Evolutionary conservation across 2,329 filamentous ascomycete species (phyloP).

Genomic region (Colletotrichum cereale): DNA sequence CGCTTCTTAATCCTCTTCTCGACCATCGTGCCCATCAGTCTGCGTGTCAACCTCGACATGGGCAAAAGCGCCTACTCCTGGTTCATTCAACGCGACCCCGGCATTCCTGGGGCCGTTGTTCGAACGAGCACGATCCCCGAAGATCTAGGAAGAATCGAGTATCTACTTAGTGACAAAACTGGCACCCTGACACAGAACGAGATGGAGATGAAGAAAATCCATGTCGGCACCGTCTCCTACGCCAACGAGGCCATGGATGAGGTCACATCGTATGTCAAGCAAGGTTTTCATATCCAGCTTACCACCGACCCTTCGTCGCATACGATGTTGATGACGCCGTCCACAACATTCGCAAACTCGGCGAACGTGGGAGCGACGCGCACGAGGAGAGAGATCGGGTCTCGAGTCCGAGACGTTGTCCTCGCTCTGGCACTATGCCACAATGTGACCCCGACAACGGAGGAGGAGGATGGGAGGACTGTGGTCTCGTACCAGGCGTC

Average conservation of each 20-base stretch:
- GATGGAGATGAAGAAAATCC: constrained; percentile 99
- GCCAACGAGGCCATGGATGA: constrained; percentile 99
- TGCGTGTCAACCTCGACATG: constrained; percentile 96
- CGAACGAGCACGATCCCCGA: constrained; percentile 98
- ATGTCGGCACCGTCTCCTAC: constrained; percentile 97
- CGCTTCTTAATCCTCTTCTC: constrained; percentile 98
- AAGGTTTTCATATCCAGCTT: constrained; percentile 77
- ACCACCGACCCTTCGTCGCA: constrained; percentile 59
- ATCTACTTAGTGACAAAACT: constrained; percentile 96
- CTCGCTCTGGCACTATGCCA: constrained; percentile 93
- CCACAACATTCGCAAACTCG: constrained; percentile 74
- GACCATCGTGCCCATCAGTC: constrained; percentile 97
- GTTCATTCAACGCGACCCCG: constrained; percentile 92
- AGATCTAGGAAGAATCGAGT: constrained; percentile 94
- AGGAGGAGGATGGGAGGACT: constrained; percentile 82
- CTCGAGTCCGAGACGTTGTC: constrained; percentile 92
- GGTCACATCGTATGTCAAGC: constrained; percentile 85
- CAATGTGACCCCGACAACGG: constrained; percentile 93
- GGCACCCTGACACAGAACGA: constrained; percentile 98
- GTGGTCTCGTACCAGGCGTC: constrained; percentile 94
- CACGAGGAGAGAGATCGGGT: constrained; percentile 92
- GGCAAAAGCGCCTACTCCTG: constrained; percentile 96
- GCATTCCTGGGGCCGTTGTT: constrained; percentile 92
- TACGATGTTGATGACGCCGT: constrained; percentile 77
- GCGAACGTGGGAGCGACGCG: constrained; percentile 76